phyloP scores from a whole-genome alignment of 768 basidiomycete genomes.

The Serendipita sp. region DNA sequence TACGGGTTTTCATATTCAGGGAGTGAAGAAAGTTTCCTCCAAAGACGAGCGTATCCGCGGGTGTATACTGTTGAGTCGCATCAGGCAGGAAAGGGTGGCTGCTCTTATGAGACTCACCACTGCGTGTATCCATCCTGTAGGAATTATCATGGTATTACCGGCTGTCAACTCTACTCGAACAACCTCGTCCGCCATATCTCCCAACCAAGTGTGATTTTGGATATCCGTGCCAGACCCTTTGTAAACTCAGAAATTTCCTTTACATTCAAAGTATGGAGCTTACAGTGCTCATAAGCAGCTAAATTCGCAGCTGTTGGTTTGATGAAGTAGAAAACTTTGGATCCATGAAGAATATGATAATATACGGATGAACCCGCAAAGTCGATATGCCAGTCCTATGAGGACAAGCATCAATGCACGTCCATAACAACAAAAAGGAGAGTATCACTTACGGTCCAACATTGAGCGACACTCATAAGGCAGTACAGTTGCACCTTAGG shows the following conservation, averaged over 20 bases:
- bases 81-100: background rate
- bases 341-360: slow-evolving; percentile 78
- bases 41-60: slow-evolving; percentile 82
- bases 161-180: slow-evolving; percentile 58
- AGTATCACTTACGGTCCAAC: slow-evolving; percentile 69
- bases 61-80: slow-evolving; percentile 52
- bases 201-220: slow-evolving; percentile 80
- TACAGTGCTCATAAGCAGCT: slow-evolving; percentile 78
- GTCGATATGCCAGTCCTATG: slow-evolving; percentile 93
- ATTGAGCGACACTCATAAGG: slow-evolving; percentile 83
- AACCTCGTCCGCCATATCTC: slow-evolving; percentile 84
- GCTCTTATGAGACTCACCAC: slow-evolving; percentile 44
- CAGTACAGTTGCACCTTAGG: slow-evolving; percentile 96
- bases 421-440: background rate
- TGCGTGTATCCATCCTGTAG: slow-evolving; percentile 95
- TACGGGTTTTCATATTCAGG: slow-evolving; percentile 73
- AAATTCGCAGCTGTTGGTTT: slow-evolving; percentile 74
- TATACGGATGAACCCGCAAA: slow-evolving; percentile 98
- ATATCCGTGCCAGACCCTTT: slow-evolving; percentile 64
- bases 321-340: slow-evolving; percentile 94
- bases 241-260: background rate
- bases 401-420: background rate
- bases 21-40: slow-evolving; percentile 97
- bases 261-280: background rate
- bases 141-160: slow-evolving; percentile 87